Evolutionary conservation across 371 early-diverging fungal genomes (phyloP), one percentile per base, ranked within the genome.

Genomic region (Smittium culicis): DNA sequence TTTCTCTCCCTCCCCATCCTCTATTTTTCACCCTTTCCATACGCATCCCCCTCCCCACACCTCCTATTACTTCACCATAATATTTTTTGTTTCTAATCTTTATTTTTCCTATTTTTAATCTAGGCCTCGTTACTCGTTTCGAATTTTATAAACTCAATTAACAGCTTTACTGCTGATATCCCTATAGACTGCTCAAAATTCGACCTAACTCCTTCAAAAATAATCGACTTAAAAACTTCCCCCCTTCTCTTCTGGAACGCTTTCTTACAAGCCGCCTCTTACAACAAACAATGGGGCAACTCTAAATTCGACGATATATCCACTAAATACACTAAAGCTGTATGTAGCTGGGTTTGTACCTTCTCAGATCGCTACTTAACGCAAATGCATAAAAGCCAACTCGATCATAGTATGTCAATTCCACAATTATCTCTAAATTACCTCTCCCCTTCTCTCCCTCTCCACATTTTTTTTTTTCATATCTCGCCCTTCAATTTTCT

Each of bases 261-360:
- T 27, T 63, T 63, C 35, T 33, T 63, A n/a, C 31, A 24, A 2
- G n/a, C 63, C n/a, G 63, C 31, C n/a, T n/a, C 34, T n/a, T 30
- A 11, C n/a, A 35, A 32, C 5, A 63, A 63, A 35, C 11, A 2
- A 33, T 63, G 63, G 63, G 63, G 33, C n/a, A n/a, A 24, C n/a
- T 30, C 33, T 14, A 63, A 33, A 33, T n/a, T 11, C 34, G 63
- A 63, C n/a, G 35, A 63, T 33, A 32, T 32, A 33, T 5, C 3
- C n/a, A 35, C 31, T n/a, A 25, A 34, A 33, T 63, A 63, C 33
- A 31, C n/a, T 1, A n/a, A 63, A 35, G 63, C n/a, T 31, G n/a
- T 63, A 33, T 31, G 30, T 63, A 63, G 63, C 11, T 63, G 33
- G 30, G 63, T 31, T 11, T 30, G 33, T n/a, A 63, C 33, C 24